These are phyloP conservation scores for Naganishia cerealis DNA, from an alignment of 1,284 basidiomycete species.

Conservation along the genomic window DNA sequence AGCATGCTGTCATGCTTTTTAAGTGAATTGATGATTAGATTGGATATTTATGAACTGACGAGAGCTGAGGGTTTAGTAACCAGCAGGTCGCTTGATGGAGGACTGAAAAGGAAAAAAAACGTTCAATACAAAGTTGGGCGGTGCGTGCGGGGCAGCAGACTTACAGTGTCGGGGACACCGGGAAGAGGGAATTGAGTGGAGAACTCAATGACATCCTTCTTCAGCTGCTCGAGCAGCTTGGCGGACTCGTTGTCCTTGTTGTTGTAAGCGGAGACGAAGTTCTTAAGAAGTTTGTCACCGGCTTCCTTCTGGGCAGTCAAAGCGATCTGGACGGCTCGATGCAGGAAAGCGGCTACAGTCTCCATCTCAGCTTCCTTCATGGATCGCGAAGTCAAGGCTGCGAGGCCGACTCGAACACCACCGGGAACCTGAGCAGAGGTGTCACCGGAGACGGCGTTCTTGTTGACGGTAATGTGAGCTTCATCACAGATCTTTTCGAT, in stretches of 20 bases:
- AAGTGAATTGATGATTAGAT: constrained; percentile 2
- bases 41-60: not conserved
- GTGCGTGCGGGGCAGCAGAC: constrained; percentile 17
- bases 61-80: constrained; percentile 40
- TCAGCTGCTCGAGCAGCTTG: constrained; percentile 54
- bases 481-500: constrained; percentile 98
- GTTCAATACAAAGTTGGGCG: not conserved
- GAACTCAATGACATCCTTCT: constrained; percentile 70
- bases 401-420: constrained; percentile 93
- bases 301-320: constrained; percentile 88
- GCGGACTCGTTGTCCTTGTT: constrained; percentile 69
- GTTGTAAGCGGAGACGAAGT: constrained; percentile 85
- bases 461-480: constrained; percentile 88
- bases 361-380: constrained; percentile 84
- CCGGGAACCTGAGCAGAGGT: constrained; percentile 92
- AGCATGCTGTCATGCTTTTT: constrained; percentile 24
- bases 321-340: constrained; percentile 86
- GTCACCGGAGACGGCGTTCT: constrained; percentile 96
- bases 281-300: constrained; percentile 90
- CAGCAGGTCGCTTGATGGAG: constrained; percentile 50
- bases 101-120: constrained; percentile 35
- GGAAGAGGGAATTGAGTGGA: constrained; percentile 87
- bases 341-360: constrained; percentile 84
- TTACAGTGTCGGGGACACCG: constrained; percentile 69
- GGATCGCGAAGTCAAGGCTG: constrained; percentile 90